phyloP scores from a whole-genome alignment of 805 yeast genomes.

The Myxozyma monticola region DNA sequence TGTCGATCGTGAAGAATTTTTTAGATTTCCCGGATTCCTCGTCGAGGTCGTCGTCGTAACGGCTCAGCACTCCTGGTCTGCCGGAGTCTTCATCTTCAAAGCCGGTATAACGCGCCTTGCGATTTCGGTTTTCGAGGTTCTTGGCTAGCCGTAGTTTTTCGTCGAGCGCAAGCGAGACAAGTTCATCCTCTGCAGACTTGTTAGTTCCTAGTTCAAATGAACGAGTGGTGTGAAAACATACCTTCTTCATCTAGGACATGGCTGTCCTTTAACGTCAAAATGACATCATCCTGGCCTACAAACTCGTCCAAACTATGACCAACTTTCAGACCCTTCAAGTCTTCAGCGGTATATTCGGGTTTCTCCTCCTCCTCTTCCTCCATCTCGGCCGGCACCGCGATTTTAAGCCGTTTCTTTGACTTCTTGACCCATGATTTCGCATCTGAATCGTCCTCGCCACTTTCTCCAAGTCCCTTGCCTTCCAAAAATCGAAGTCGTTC shows the following conservation, averaged over 20 bases:
- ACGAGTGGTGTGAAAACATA: conserved; percentile 34
- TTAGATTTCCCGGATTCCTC: conserved; percentile 35
- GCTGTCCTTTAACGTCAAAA: conserved; percentile 61
- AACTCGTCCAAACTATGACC: conserved; percentile 51
- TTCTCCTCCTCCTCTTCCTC: conserved; percentile 8
- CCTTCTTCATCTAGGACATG: conserved; percentile 40
- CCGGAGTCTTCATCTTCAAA: conserved; percentile 35
- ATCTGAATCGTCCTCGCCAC: conserved; percentile 34
- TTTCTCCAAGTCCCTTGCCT: conserved; percentile 35
- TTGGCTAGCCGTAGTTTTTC: conserved; percentile 38
- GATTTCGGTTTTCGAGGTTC: conserved; percentile 28
- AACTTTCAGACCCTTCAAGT: conserved; percentile 44
- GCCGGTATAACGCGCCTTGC: conserved; percentile 26
- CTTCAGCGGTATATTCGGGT: conserved; percentile 35
- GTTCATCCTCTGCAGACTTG: conserved; percentile 36
- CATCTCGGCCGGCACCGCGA: conserved; percentile 12
- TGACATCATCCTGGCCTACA: conserved; percentile 42
- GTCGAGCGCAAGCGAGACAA: conserved; percentile 47
- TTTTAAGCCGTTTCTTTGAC: conserved; percentile 28
- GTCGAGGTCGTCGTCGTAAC: conserved; percentile 27
- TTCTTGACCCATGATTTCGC: conserved; percentile 48
- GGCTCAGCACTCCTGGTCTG: conserved; percentile 25
- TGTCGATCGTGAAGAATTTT: conserved; percentile 26
- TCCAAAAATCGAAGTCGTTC: conserved; percentile 31
- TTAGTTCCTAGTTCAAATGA: conserved; percentile 31